phyloP scores from a whole-genome alignment of 257 asterid genomes.

The Penstemon barbatus region DNA sequence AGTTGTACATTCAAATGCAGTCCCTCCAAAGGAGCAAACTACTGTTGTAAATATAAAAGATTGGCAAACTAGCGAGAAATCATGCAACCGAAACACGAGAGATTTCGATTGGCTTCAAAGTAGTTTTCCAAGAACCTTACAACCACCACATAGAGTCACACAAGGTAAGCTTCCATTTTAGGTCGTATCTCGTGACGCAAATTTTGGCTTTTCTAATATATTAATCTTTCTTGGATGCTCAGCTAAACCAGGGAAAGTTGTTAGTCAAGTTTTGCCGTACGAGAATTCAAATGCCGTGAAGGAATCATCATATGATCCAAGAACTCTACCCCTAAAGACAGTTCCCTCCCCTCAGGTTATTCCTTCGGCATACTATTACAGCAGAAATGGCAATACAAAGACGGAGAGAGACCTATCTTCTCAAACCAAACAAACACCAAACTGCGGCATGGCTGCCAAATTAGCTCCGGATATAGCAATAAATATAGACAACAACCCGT shows the following conservation, averaged over 20 bases:
- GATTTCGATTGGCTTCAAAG: conserved; percentile 45
- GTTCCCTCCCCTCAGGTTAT: too few species aligned
- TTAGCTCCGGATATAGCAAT: conserved; percentile 63
- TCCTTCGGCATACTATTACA: too few species aligned
- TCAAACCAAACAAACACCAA: conserved; percentile 35
- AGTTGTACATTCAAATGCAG: conserved; percentile 57
- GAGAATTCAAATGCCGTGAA: too few species aligned
- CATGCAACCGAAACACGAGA: conserved; percentile 41
- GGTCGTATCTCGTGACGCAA: too few species aligned
- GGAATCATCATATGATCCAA: too few species aligned
- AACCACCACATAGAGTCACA: conserved; percentile 52
- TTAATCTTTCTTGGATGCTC: too few species aligned
- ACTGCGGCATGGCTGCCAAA: conserved; percentile 58
- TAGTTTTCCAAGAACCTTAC: conserved; percentile 48
- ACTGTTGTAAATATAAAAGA: conserved; percentile 37
- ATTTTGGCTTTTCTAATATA: too few species aligned
- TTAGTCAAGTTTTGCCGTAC: too few species aligned
- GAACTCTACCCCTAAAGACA: too few species aligned
- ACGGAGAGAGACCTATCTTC: too few species aligned
- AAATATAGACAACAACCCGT: conserved; percentile 55
- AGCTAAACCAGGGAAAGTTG: too few species aligned
- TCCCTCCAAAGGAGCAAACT: conserved; percentile 49
- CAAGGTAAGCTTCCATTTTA: conserved; percentile 38
- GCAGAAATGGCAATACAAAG: too few species aligned
- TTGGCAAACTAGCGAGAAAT: conserved; percentile 49